Evolutionary conservation across 768 basidiomycete genomes (phyloP), one percentile per base, ranked within the genome.

Genomic region (Filobasidium floriforme): DNA sequence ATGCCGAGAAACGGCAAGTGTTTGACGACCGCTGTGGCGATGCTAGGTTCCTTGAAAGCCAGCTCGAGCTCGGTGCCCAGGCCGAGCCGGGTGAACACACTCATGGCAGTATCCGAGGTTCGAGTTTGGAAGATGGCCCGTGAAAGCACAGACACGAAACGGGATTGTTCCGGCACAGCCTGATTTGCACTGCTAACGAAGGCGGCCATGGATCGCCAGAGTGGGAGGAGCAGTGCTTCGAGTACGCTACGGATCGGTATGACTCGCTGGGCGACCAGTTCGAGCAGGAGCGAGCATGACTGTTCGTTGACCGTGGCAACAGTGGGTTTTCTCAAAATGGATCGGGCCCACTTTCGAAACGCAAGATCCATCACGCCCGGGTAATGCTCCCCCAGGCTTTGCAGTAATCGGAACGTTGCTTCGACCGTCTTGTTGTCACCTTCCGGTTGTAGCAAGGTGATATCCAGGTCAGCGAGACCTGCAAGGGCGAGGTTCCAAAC

Each of bases 401-500:
- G 54, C 29, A 57, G 29, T n/a, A 57, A 24, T 7, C 54, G 19
- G 7, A 32, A 14, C 7, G 54, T 57, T n/a, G 29, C 54, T 28
- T 32, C 54, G 22, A 57, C 54, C 54, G 54, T n/a, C 29, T 57
- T 24, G 29, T 15, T 19, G 15, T 57, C 24, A n/a, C 54, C 54
- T 28, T 57, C 54, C 5, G 54, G 54, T 57, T 57, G 54, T 15
- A 57, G 15, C 7, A 57, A 15, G 24, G 54, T 57, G 26, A 57
- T 32, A 15, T 57, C 54, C 22, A 57, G 14, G 54, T 57, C 54
- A 6, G 54, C 29, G 15, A 57, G 29, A 14, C 54, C 54, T 3
- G 54, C 4, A 7, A 57, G 54, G 15, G 54, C 54, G 54, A 57
- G 54, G 26, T 57, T 57, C 54, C 54, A 57, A n/a, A 57, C 54